A percentile compares a stretch with the other conserved stretches of the same genome.
These are phyloP conservation scores for Stemphylium lycopersici DNA, from an alignment of 2,329 filamentous ascomycete species.

Conservation along the genomic window DNA sequence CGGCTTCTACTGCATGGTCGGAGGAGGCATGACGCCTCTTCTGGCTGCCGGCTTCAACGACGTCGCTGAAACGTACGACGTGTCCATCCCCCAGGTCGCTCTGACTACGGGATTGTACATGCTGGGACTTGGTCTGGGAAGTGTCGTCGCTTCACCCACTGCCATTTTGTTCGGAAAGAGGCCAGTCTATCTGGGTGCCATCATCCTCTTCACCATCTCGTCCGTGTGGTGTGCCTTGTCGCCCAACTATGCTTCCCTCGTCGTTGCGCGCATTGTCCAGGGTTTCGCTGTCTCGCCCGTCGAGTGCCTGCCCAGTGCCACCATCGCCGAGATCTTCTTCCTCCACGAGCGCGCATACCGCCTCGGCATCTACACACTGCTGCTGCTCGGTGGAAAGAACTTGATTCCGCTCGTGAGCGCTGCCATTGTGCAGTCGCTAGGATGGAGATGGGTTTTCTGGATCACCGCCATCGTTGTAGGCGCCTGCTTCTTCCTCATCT, in stretches of 20 bases:
- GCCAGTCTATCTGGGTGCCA: slow-evolving; percentile 82
- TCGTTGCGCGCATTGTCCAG: slow-evolving; percentile 83
- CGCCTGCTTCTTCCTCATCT: slow-evolving; percentile 73
- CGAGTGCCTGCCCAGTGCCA: slow-evolving; percentile 90
- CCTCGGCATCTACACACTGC: slow-evolving; percentile 88
- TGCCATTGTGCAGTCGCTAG: slow-evolving; percentile 75
- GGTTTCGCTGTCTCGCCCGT: slow-evolving; percentile 88
- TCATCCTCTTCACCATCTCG: slow-evolving; percentile 76
- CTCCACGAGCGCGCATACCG: slow-evolving; percentile 92
- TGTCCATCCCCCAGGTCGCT: slow-evolving; percentile 75
- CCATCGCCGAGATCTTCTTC: slow-evolving; percentile 95
- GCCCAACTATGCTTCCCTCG: slow-evolving; percentile 77
- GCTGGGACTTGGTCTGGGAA: slow-evolving; percentile 88
- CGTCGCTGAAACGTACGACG: slow-evolving; percentile 70
- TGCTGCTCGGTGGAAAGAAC: slow-evolving; percentile 91
- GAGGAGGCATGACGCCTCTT: slow-evolving; percentile 89
- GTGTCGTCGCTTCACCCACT: slow-evolving; percentile 83
- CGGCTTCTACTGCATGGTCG: slow-evolving; percentile 91
- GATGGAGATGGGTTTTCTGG: slow-evolving; percentile 94
- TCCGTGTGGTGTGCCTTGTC: slow-evolving; percentile 87
- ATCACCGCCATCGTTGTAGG: slow-evolving; percentile 82
- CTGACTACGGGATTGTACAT: slow-evolving; percentile 92
- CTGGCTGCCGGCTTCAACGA: slow-evolving; percentile 88
- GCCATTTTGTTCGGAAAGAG: slow-evolving; percentile 91
- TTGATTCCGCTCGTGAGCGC: slow-evolving; percentile 86